Conservation (phyloP, 805 yeast genomes). For the Lachancea thermotolerans region DNA sequence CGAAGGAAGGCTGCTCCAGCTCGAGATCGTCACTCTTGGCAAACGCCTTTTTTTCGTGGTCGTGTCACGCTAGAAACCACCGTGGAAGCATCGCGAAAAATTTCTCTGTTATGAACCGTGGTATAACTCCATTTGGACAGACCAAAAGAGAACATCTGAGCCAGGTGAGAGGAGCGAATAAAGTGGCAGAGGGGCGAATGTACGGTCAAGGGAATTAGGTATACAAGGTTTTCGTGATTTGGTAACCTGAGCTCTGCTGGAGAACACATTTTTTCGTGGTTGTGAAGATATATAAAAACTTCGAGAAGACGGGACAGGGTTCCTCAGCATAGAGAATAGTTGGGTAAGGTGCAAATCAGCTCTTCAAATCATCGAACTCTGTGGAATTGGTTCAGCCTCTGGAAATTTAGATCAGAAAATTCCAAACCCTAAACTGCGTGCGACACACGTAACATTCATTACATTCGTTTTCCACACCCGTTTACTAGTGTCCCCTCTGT, state of each 20-base stretch:
- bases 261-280: constrained; percentile 5
- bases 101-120: constrained; percentile 1
- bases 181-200: constrained; percentile 1
- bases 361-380: too few relatives aligned
- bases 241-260: background rate
- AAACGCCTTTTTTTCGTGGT: constrained; percentile 1
- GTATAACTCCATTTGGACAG: constrained; percentile 6
- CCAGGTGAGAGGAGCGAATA: background rate
- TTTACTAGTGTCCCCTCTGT: background rate
- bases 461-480: background rate
- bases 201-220: constrained; percentile 1
- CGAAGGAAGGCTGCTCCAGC: too few relatives aligned
- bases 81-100: constrained; percentile 1
- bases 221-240: constrained; percentile 4
- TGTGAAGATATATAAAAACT: constrained; percentile 4
- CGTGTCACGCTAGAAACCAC: constrained; percentile 4
- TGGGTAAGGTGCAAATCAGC: too few relatives aligned
- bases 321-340: too few relatives aligned
- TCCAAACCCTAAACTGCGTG: background rate
- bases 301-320: background rate
- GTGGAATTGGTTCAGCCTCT: too few relatives aligned
- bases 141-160: background rate
- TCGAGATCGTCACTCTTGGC: constrained; percentile 1
- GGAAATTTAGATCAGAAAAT: too few relatives aligned
- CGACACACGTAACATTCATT: background rate